Percentiles rank a stretch among this genome's conserved stretches.
phyloP scores from a whole-genome alignment of 225 moss, liverwort and hornwort genomes.

The Climacium dendroides region DNA sequence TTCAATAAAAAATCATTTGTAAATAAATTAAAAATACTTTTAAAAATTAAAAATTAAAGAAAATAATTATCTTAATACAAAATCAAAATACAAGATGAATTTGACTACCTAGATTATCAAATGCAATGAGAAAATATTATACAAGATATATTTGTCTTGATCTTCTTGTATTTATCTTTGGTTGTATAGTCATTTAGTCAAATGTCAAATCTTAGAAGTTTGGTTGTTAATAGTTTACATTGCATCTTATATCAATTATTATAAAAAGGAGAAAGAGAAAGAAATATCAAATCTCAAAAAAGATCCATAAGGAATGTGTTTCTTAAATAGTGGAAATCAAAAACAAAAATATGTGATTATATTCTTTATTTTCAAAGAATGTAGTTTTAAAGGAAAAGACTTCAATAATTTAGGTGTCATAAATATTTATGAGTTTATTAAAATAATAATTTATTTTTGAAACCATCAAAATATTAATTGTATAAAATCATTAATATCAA shows the following conservation, averaged over 20 bases:
- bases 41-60: neutral
- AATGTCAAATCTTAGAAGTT: neutral
- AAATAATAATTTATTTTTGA: neutral
- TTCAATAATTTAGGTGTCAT: no score
- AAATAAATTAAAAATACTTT: neutral
- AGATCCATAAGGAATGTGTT: neutral
- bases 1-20: no score
- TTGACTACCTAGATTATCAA: neutral
- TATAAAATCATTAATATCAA: no score
- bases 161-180: neutral
- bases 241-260: neutral
- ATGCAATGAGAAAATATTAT: neutral
- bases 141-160: neutral
- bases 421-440: no score
- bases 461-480: neutral
- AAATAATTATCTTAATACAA: neutral
- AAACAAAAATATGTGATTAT: rapidly evolving
- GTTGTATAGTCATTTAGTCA: neutral
- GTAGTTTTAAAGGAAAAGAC: neutral
- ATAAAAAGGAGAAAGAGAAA: rapidly evolving
- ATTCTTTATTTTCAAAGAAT: neutral
- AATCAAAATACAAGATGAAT: neutral
- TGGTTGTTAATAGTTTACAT: no score
- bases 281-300: neutral
- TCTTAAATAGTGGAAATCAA: neutral